phyloP scores from a whole-genome alignment of 1,284 basidiomycete species.

The Leccinum laetum region DNA sequence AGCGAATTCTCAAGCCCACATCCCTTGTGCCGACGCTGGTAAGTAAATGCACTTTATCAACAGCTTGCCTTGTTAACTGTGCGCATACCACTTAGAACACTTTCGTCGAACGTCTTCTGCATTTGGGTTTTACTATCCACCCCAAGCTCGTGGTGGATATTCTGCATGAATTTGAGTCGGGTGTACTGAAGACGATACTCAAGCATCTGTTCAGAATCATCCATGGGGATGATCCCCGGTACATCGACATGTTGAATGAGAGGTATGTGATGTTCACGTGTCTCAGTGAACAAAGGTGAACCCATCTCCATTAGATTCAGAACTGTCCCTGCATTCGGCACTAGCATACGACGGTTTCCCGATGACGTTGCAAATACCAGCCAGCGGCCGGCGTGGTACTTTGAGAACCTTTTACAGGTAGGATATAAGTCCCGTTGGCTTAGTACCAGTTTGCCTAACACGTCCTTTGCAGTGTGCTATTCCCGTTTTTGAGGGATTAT shows the following conservation, averaged over 20 bases:
- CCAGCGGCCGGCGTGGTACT: not conserved
- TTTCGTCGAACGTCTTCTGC: not conserved
- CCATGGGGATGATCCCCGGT: not conserved
- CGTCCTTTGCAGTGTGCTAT: no score
- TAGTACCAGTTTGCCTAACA: no score
- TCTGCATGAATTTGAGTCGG: slow-evolving; percentile 15
- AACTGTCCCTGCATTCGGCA: not conserved
- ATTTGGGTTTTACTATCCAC: not conserved
- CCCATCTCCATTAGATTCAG: not conserved
- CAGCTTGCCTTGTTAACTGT: not conserved
- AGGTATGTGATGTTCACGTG: not conserved
- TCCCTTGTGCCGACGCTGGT: not conserved
- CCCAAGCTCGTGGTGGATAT: slow-evolving; percentile 6
- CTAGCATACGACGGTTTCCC: slow-evolving; percentile 2
- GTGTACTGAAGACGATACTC: slow-evolving; percentile 7
- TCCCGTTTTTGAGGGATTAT: no score
- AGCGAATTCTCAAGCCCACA: not conserved
- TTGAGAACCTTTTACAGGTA: slow-evolving; percentile 12
- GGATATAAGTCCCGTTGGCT: not conserved
- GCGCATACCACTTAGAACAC: not conserved
- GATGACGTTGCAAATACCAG: slow-evolving; percentile 3
- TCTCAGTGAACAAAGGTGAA: not conserved
- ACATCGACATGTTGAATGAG: slow-evolving; percentile 1
- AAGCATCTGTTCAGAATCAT: slow-evolving; percentile 11
- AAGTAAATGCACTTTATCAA: not conserved